A percentile compares a stretch with the other conserved stretches of the same genome.
Evolutionary conservation across 2,329 filamentous ascomycete species (phyloP).

Genomic region (Aspergillus glaucus): DNA sequence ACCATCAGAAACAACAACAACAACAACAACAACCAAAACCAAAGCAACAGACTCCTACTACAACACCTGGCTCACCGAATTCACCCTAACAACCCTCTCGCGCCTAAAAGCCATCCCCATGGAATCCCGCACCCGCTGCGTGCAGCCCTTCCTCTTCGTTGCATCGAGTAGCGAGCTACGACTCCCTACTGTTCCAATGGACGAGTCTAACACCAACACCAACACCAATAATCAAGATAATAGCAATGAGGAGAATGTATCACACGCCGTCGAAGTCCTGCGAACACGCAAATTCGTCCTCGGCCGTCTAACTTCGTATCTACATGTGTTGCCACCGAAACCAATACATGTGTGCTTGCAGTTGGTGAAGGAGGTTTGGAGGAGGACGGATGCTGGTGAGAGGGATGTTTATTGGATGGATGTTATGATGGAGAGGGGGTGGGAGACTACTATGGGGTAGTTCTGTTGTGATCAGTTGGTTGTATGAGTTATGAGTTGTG

Average conservation of each 20-base stretch:
- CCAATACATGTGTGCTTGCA: constrained; percentile 46
- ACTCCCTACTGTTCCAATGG: constrained; percentile 12
- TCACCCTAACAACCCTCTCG: constrained; percentile 46
- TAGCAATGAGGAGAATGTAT: constrained; percentile 22
- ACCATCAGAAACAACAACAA: neutral
- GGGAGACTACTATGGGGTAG: constrained; percentile 51
- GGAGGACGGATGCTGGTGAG: constrained; percentile 43
- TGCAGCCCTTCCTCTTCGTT: constrained; percentile 50
- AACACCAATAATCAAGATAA: constrained; percentile 1
- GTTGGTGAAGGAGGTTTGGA: constrained; percentile 50
- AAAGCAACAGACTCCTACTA: constrained; percentile 17
- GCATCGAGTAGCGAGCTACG: constrained; percentile 47
- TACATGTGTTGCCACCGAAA: constrained; percentile 46
- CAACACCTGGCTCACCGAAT: constrained; percentile 43
- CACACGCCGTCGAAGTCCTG: constrained; percentile 41
- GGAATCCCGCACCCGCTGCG: constrained; percentile 48
- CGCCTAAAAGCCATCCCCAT: constrained; percentile 46
- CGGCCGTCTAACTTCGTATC: constrained; percentile 41
- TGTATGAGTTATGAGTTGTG: neutral
- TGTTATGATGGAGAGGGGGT: constrained; percentile 51
- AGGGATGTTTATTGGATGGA: constrained; percentile 49
- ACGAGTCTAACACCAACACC: constrained; percentile 24
- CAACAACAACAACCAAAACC: constrained; percentile 26
- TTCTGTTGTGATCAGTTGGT: no score
- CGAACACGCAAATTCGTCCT: constrained; percentile 45